Base-by-base conservation (phyloP, 441 rosid species). In the Pelargonium australe region DNA sequence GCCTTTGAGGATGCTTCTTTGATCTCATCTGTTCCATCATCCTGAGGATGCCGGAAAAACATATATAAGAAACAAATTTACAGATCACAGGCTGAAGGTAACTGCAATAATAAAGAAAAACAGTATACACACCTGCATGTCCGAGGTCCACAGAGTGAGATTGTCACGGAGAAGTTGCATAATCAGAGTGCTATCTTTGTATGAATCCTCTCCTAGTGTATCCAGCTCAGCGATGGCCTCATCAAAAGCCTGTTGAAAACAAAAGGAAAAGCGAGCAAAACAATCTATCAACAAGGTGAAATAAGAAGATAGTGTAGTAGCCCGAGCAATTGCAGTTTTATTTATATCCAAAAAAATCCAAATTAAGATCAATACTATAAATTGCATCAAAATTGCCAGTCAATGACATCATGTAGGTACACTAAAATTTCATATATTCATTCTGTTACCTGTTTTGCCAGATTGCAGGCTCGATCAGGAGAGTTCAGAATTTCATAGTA, bases 91-190 rank as follows among this genome's bases (percentile, higher is more conserved):
- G 23, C 61, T 13, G 43, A 53, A 43, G 58, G 65, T 49, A 14
- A 55, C 37, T 1, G 19, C 58, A 12, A 40, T 17, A 9, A 63
- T 0, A 65, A 31, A 5, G 57, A 10, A 67, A 40, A 3, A 28
- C n/a, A 28, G 55, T 64, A 63, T 53, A 68, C 43, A 19, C 16
- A 84, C 85, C 84, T 84, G 87, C 87, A 89, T 89, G 76, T 89
- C 92, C 23, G 90, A 80, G 74, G 91, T 89, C 95, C 95, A 89
- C 70, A 89, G 74, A 64, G 90, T 85, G 75, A 89, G 86, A 68
- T 89, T 89, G 71, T 89, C 92, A 66, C 92, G 84, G 63, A 89
- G 88, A 69, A 89, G 92, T 68, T 89, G 95, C 92, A 87, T 81
- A 53, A 85, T 89, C 70, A 87, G 80, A 68, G 92, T 85, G 82